Evolutionary conservation across 2,329 filamentous ascomycete species (phyloP).

Genomic region (Myrmaecium sp.): DNA sequence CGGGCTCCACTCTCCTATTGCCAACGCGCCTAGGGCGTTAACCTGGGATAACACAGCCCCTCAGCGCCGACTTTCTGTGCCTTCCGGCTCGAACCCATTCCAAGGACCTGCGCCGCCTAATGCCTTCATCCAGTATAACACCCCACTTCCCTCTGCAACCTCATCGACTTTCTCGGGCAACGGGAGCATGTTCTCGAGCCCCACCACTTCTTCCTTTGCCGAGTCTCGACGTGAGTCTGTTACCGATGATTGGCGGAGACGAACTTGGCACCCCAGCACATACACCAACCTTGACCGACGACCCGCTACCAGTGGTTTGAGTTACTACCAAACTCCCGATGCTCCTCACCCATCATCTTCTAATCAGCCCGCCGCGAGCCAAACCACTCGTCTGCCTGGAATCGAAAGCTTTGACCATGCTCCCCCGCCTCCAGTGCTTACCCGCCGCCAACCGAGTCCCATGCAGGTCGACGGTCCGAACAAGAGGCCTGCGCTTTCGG

Average conservation of each 20-base stretch:
- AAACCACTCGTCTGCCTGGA: slow-evolving; percentile 59
- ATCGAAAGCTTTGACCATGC: slow-evolving; percentile 83
- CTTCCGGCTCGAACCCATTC: slow-evolving; percentile 59
- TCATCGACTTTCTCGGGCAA: slow-evolving; percentile 35
- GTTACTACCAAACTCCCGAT: slow-evolving; percentile 57
- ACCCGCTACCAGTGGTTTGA: slow-evolving; percentile 55
- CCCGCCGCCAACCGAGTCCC: slow-evolving; percentile 51
- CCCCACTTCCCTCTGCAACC: slow-evolving; percentile 37
- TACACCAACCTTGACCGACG: slow-evolving; percentile 40
- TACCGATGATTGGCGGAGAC: slow-evolving; percentile 58
- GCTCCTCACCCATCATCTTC: slow-evolving; percentile 39
- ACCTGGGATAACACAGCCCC: slow-evolving; percentile 57
- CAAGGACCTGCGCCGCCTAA: slow-evolving; percentile 46
- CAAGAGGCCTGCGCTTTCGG: slow-evolving; percentile 24
- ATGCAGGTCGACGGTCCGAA: slow-evolving; percentile 53
- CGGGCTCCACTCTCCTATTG: slow-evolving; percentile 53
- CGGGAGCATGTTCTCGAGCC: slow-evolving; percentile 48
- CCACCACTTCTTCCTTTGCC: slow-evolving; percentile 45
- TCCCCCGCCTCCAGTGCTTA: slow-evolving; percentile 44
- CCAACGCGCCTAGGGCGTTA: slow-evolving; percentile 49
- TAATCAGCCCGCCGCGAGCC: slow-evolving; percentile 35
- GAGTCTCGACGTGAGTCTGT: slow-evolving; percentile 51
- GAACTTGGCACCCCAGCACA: slow-evolving; percentile 82
- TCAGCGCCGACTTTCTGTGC: slow-evolving; percentile 64
- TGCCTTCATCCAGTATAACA: slow-evolving; percentile 41